Evolutionary conservation across 495 filamentous ascomycete genomes (phyloP).

Genomic region (Penicillium longicatenatum): DNA sequence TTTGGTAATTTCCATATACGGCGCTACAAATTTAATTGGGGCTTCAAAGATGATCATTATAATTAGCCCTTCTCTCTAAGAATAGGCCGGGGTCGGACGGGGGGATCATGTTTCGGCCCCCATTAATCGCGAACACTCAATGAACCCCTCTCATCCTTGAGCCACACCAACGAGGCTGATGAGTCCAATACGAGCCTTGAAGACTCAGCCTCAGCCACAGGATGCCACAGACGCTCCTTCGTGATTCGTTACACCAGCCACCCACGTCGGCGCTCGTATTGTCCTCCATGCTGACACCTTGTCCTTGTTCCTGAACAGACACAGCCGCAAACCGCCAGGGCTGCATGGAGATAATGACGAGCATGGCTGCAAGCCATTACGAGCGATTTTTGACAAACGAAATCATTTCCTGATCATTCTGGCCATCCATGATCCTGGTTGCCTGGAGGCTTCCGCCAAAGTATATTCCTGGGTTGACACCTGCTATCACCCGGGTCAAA

Average conservation of each 20-base stretch:
- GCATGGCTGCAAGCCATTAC: background rate
- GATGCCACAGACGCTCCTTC: background rate
- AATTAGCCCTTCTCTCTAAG: conserved; percentile 12
- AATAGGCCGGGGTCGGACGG: conserved; percentile 16
- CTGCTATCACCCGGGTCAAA: background rate
- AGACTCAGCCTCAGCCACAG: conserved; percentile 27
- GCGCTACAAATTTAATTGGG: background rate
- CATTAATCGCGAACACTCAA: conserved; percentile 1
- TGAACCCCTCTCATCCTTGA: conserved; percentile 17
- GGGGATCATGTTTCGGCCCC: conserved; percentile 19
- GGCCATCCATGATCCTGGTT: background rate
- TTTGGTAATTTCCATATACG: conserved; percentile 16
- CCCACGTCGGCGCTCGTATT: conserved; percentile 4
- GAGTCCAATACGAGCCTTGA: background rate
- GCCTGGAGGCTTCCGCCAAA: background rate
- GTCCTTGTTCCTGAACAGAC: conserved; percentile 11
- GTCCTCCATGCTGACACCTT: background rate
- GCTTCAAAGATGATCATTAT: conserved; percentile 24
- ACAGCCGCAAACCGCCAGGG: background rate
- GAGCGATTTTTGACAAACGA: background rate
- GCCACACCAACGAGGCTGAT: conserved; percentile 16
- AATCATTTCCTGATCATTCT: background rate
- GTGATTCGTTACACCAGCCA: conserved; percentile 29
- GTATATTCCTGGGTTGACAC: background rate
- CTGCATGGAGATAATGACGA: background rate